Conservation (phyloP, 768 basidiomycete species). For the Gyrodon lividus region DNA sequence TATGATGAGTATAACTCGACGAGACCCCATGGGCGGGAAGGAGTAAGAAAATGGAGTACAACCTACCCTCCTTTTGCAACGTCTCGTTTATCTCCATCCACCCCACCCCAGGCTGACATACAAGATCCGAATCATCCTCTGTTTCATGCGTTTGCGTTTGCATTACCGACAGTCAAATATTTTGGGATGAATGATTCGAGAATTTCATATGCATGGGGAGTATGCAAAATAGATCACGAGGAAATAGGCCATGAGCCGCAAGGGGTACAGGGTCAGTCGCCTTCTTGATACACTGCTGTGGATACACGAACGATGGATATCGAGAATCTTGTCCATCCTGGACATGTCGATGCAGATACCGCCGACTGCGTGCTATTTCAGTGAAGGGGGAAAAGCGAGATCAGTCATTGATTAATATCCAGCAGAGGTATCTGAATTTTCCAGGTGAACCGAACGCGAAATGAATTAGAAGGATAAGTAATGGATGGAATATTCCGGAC, state of each 20-base stretch:
- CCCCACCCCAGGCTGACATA: conserved; percentile 69
- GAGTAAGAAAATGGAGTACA: not conserved
- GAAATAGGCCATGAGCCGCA: no score
- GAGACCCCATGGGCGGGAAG: not conserved
- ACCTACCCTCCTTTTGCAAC: conserved; percentile 56
- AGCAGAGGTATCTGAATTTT: no score
- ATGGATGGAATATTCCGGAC: no score
- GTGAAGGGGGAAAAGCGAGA: no score
- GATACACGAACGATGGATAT: conserved; percentile 57
- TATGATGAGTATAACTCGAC: not conserved
- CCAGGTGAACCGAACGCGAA: no score
- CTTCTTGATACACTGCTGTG: not conserved
- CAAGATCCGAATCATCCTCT: conserved; percentile 71
- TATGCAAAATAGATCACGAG: not conserved
- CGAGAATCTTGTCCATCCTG: conserved; percentile 75
- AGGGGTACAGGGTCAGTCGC: not conserved
- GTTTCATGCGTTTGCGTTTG: not conserved
- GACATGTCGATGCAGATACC: conserved; percentile 82
- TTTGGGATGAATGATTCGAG: not conserved
- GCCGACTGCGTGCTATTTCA: conserved; percentile 32
- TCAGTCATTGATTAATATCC: no score
- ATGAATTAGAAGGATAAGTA: no score
- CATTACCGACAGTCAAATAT: not conserved
- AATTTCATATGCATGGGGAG: not conserved
- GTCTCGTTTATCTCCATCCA: conserved; percentile 76